Conservation (phyloP, 1,284 basidiomycete species). For the Leccinum huronense region DNA sequence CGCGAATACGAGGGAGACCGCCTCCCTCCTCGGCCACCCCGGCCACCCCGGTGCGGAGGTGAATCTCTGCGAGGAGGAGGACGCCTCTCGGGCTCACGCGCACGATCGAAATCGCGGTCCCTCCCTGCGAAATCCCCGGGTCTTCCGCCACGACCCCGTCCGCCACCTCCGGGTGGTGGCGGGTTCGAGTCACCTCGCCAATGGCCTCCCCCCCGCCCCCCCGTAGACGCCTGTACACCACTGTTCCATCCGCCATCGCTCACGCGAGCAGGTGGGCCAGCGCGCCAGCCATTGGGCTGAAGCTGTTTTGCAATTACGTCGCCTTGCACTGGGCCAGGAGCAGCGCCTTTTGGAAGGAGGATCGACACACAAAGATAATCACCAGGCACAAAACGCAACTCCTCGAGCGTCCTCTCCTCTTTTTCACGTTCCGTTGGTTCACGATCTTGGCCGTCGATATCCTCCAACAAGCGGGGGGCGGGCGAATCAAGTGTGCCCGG, state of each 20-base stretch:
- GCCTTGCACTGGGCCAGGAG: slow-evolving; percentile 35
- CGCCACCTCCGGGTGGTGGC: slow-evolving; percentile 37
- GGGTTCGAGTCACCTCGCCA: slow-evolving; percentile 64
- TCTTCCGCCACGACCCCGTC: slow-evolving; percentile 44
- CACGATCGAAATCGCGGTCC: slow-evolving; percentile 36
- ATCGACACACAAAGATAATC: slow-evolving; percentile 73
- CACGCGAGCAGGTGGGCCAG: slow-evolving; percentile 37
- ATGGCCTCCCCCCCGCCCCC: slow-evolving; percentile 60
- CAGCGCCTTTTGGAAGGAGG: slow-evolving; percentile 63
- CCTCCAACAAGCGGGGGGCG: slow-evolving; percentile 59
- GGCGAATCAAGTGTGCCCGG: slow-evolving; percentile 57
- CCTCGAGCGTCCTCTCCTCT: slow-evolving; percentile 69
- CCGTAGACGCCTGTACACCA: slow-evolving; percentile 35
- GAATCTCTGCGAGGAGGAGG: slow-evolving; percentile 46
- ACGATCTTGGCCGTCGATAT: slow-evolving; percentile 42
- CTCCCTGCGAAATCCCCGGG: slow-evolving; percentile 38
- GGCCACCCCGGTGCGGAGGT: slow-evolving; percentile 43
- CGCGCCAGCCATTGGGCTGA: slow-evolving; percentile 43
- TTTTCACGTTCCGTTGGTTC: slow-evolving; percentile 45
- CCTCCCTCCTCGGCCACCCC: slow-evolving; percentile 40
- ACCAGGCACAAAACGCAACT: slow-evolving; percentile 72
- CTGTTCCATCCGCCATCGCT: slow-evolving; percentile 52
- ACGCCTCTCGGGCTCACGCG: slow-evolving; percentile 35
- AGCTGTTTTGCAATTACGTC: slow-evolving; percentile 25
- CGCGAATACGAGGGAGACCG: slow-evolving; percentile 37